phyloP scores from a whole-genome alignment of 495 filamentous ascomycete species.

The Xanthoparmelia taractica region DNA sequence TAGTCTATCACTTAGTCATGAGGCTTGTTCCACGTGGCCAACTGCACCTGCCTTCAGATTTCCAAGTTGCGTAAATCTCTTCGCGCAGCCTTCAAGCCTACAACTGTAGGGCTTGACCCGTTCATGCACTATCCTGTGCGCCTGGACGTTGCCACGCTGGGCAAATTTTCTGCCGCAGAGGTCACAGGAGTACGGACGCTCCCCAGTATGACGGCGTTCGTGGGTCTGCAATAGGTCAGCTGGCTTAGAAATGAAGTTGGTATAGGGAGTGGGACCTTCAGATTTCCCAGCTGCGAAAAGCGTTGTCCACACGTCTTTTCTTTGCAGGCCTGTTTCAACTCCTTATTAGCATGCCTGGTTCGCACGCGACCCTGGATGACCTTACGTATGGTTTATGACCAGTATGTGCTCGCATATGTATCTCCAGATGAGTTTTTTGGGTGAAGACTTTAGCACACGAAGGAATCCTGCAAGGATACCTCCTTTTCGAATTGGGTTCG shows the following conservation, averaged over 20 bases:
- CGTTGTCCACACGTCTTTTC: conserved; percentile 67
- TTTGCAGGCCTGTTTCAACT: conserved; percentile 53
- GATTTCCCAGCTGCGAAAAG: conserved; percentile 83
- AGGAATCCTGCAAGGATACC: conserved; percentile 67
- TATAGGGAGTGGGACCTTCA: conserved; percentile 56
- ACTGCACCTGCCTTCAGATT: conserved; percentile 65
- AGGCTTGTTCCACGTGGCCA: background rate
- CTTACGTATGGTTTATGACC: conserved; percentile 87
- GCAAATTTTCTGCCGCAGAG: conserved; percentile 76
- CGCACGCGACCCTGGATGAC: conserved; percentile 16
- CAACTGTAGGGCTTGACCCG: conserved; percentile 73
- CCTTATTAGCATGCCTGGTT: conserved; percentile 16
- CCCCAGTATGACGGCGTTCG: conserved; percentile 77
- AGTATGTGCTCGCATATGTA: conserved; percentile 83
- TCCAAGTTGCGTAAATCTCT: conserved; percentile 80
- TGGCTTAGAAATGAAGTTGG: conserved; percentile 1
- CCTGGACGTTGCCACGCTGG: conserved; percentile 77
- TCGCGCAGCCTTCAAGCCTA: conserved; percentile 70
- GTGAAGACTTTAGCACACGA: conserved; percentile 76
- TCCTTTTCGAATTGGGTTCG: conserved; percentile 36
- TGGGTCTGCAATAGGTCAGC: conserved; percentile 53
- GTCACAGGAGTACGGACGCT: conserved; percentile 77
- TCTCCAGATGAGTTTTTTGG: conserved; percentile 91
- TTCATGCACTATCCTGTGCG: conserved; percentile 76
- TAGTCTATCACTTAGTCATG: conserved; percentile 31